phyloP scores from a whole-genome alignment of 257 asterid genomes.

The Fraxinus cuspidata region DNA sequence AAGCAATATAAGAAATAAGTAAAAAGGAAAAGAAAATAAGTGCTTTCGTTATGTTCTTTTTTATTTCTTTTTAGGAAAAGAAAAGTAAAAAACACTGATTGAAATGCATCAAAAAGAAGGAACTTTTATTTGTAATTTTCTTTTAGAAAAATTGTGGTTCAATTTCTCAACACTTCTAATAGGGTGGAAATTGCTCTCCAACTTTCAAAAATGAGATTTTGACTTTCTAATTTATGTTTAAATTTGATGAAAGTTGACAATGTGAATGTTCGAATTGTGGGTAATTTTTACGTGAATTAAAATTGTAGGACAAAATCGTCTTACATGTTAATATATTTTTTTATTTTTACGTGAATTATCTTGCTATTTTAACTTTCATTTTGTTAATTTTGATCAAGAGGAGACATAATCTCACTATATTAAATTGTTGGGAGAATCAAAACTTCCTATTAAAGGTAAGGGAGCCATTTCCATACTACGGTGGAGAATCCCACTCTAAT shows the following conservation, averaged over 20 bases:
- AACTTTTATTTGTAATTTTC: not conserved
- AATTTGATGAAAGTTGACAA: not conserved
- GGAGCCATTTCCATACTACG: no score
- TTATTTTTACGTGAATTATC: no score
- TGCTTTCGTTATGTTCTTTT: conserved; percentile 39
- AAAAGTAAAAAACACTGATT: conserved; percentile 51
- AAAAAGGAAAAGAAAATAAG: conserved; percentile 33
- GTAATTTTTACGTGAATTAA: no score
- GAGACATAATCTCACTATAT: not conserved
- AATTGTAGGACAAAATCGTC: no score
- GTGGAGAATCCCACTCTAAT: conserved; percentile 3
- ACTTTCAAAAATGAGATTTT: conserved; percentile 17
- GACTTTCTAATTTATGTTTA: not conserved
- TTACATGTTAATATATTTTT: no score
- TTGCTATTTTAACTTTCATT: no score
- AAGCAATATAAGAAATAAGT: conserved; percentile 30
- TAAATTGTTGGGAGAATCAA: no score
- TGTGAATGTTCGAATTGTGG: no score
- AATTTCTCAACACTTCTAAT: no score
- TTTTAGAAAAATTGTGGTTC: no score
- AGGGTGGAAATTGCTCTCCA: not conserved
- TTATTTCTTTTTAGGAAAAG: conserved; percentile 34
- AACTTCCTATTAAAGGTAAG: no score
- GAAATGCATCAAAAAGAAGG: conserved; percentile 32
- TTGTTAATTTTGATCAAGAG: no score